These are phyloP conservation scores for Fusarium liriodendri DNA, from an alignment of 2,329 filamentous ascomycete species.

Conservation along the genomic window DNA sequence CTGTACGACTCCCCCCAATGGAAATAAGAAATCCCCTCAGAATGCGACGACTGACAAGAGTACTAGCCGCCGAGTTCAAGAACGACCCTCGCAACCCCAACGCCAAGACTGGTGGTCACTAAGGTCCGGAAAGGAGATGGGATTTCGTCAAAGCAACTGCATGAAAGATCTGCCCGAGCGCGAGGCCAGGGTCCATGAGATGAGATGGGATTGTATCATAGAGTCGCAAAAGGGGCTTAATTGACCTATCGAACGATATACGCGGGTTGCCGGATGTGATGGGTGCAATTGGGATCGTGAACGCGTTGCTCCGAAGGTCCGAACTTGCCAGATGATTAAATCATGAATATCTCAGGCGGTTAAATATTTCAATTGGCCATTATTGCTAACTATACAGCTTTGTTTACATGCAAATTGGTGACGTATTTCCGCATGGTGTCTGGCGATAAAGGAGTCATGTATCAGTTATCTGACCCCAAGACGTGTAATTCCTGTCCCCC, in stretches of 20 bases:
- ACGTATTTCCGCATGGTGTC: not conserved
- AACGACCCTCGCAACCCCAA: conserved; percentile 93
- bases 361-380: not conserved
- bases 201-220: conserved; percentile 57
- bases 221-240: conserved; percentile 50
- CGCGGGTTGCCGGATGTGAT: conserved; percentile 3
- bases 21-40: not conserved
- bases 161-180: conserved; percentile 44
- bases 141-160: conserved; percentile 41
- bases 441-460: not conserved
- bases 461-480: not conserved
- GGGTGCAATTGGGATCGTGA: conserved; percentile 1
- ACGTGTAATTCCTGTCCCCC: not conserved
- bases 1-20: conserved; percentile 63
- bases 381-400: not conserved
- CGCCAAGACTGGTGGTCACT: conserved; percentile 61
- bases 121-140: conserved; percentile 48
- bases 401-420: not conserved
- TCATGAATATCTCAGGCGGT: not conserved
- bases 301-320: conserved; percentile 5
- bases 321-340: conserved; percentile 1
- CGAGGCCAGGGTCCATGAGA: conserved; percentile 36
- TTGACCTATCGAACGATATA: conserved; percentile 47
- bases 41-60: conserved; percentile 41
- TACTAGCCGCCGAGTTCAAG: conserved; percentile 89